These are phyloP conservation scores for Ascoidea asiatica DNA, from an alignment of 805 yeast genomes.

Conservation along the genomic window DNA sequence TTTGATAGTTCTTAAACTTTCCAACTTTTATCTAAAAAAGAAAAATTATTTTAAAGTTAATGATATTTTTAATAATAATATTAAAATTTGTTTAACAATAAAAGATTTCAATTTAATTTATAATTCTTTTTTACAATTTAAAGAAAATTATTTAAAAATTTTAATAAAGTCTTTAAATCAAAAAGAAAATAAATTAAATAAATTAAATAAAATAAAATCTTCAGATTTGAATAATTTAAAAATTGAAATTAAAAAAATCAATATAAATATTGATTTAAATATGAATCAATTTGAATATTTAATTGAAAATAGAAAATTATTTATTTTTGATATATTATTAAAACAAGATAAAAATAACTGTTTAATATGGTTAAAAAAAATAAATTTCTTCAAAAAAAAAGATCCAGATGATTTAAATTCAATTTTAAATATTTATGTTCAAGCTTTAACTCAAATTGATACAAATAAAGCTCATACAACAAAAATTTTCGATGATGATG, in stretches of 20 bases:
- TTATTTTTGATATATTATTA: slow-evolving; percentile 54
- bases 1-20: slow-evolving; percentile 30
- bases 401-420: slow-evolving; percentile 19
- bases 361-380: slow-evolving; percentile 56
- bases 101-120: slow-evolving; percentile 51
- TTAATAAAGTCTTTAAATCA: slow-evolving; percentile 6
- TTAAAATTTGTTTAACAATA: slow-evolving; percentile 33
- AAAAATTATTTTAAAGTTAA: slow-evolving; percentile 25
- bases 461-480: slow-evolving; percentile 33
- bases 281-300: slow-evolving; percentile 39
- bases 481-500: slow-evolving; percentile 3
- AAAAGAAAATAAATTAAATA: slow-evolving; percentile 4
- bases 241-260: slow-evolving; percentile 10
- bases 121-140: slow-evolving; percentile 48
- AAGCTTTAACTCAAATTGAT: slow-evolving; percentile 53
- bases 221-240: slow-evolving; percentile 9
- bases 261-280: slow-evolving; percentile 26
- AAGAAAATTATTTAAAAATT: slow-evolving; percentile 31
- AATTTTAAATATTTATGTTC: slow-evolving; percentile 42
- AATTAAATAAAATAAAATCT: slow-evolving; percentile 10
- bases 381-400: slow-evolving; percentile 24
- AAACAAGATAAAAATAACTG: slow-evolving; percentile 50
- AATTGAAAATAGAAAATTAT: slow-evolving; percentile 39
- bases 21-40: slow-evolving; percentile 31
- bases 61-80: slow-evolving; percentile 32